Conservation (phyloP, 2,329 filamentous ascomycete species). For the Colletotrichum lupini region DNA sequence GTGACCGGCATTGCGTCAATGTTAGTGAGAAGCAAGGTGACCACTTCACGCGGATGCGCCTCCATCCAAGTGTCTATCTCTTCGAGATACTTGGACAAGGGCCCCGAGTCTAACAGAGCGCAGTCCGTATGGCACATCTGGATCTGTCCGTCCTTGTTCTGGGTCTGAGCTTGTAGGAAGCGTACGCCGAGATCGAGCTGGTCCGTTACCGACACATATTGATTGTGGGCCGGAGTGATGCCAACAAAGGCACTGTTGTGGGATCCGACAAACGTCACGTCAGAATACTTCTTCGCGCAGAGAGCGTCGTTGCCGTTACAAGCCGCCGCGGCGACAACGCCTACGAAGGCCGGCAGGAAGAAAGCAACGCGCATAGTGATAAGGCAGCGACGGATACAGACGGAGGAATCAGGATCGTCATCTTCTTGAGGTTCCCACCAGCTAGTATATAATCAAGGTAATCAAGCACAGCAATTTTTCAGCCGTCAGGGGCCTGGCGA, state of each 20-base stretch:
- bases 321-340: constrained; percentile 35
- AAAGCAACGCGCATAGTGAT: constrained; percentile 19
- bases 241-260: constrained; percentile 76
- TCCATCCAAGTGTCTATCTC: constrained; percentile 71
- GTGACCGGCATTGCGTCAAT: constrained; percentile 66
- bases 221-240: constrained; percentile 64
- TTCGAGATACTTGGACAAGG: constrained; percentile 64
- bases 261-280: constrained; percentile 70
- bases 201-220: constrained; percentile 66
- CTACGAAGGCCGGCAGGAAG: constrained; percentile 37
- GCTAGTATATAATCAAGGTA: constrained; percentile 1
- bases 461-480: not conserved
- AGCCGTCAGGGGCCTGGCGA: not conserved
- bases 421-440: not conserved
- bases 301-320: constrained; percentile 70
- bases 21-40: constrained; percentile 73
- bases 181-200: constrained; percentile 73
- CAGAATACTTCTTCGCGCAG: constrained; percentile 67
- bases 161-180: constrained; percentile 73
- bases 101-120: constrained; percentile 67
- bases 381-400: not conserved
- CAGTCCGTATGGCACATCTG: constrained; percentile 75
- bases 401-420: not conserved
- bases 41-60: constrained; percentile 67
- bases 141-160: constrained; percentile 61